Conservation (phyloP, 257 asterid species). For the Salvia miltiorrhiza region DNA sequence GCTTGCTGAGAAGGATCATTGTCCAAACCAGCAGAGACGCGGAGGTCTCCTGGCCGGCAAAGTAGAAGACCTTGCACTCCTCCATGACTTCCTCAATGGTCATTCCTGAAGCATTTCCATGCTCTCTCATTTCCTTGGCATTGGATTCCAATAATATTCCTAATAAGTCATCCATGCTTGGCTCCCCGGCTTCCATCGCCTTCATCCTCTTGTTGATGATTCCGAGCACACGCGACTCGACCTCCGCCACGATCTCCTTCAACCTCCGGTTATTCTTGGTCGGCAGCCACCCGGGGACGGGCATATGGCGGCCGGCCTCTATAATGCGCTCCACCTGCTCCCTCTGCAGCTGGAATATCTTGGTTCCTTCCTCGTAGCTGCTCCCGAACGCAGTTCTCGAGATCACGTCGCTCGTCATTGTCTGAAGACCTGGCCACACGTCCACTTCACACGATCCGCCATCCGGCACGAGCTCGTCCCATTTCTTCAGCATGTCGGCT, state of each 20-base stretch:
- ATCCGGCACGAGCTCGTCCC: not conserved
- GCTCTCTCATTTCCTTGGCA: conserved; percentile 22
- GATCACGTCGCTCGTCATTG: not conserved
- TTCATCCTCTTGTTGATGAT: conserved; percentile 25
- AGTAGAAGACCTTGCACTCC: conserved; percentile 45
- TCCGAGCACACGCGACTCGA: not conserved
- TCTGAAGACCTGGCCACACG: not conserved
- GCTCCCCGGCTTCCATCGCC: not conserved
- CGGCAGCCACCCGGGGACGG: not conserved
- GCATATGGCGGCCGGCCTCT: not conserved
- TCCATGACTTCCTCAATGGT: conserved; percentile 31
- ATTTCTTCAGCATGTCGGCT: not conserved
- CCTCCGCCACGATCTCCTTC: not conserved
- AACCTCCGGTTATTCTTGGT: not conserved
- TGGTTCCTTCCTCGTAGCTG: not conserved
- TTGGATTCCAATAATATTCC: conserved; percentile 37
- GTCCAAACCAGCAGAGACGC: conserved; percentile 41
- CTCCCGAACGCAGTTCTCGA: not conserved
- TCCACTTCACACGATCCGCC: not conserved
- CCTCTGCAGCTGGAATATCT: not conserved
- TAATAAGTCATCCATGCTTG: conserved; percentile 26
- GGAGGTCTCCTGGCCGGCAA: conserved; percentile 44
- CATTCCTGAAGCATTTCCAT: conserved; percentile 29
- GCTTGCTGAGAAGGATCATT: conserved; percentile 32
- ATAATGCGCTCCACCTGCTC: not conserved